Evolutionary conservation across 805 yeast genomes (phyloP).

Genomic region (Wickerhamiella sergipiensis): DNA sequence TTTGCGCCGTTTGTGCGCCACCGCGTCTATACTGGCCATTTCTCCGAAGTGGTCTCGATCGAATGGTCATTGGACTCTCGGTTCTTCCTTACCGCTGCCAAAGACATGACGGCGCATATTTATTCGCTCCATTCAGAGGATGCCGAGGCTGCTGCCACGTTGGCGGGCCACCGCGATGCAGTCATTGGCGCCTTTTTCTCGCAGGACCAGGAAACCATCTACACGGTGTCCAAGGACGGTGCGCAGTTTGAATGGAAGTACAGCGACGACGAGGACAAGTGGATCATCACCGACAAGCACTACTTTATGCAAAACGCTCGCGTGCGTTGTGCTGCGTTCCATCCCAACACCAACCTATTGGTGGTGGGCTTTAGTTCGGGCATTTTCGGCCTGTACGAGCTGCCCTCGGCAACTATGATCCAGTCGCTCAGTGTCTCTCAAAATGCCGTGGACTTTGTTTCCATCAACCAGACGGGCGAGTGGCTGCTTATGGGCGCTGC

Average conservation of each 20-base stretch:
- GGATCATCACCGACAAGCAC: constrained; percentile 75
- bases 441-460: constrained; percentile 70
- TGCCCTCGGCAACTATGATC: constrained; percentile 33
- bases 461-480: constrained; percentile 75
- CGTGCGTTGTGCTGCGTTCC: constrained; percentile 75
- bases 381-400: constrained; percentile 78
- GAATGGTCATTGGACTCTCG: constrained; percentile 88
- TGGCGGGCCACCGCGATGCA: constrained; percentile 86
- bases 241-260: constrained; percentile 90
- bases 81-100: constrained; percentile 72
- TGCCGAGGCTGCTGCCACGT: constrained; percentile 65
- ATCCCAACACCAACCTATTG: constrained; percentile 52
- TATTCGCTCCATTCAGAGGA: constrained; percentile 63
- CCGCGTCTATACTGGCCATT: constrained; percentile 86
- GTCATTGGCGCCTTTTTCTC: constrained; percentile 81
- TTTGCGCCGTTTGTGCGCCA: constrained; percentile 93
- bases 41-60: constrained; percentile 59
- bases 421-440: constrained; percentile 90
- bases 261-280: constrained; percentile 31
- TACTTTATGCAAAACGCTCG: constrained; percentile 57
- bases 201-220: constrained; percentile 75
- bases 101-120: constrained; percentile 78
- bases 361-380: constrained; percentile 85
- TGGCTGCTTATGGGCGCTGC: constrained; percentile 95
- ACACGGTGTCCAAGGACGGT: constrained; percentile 88